Conservation (phyloP, 495 filamentous ascomycete species). For the Trichodelitschia bisporula region DNA sequence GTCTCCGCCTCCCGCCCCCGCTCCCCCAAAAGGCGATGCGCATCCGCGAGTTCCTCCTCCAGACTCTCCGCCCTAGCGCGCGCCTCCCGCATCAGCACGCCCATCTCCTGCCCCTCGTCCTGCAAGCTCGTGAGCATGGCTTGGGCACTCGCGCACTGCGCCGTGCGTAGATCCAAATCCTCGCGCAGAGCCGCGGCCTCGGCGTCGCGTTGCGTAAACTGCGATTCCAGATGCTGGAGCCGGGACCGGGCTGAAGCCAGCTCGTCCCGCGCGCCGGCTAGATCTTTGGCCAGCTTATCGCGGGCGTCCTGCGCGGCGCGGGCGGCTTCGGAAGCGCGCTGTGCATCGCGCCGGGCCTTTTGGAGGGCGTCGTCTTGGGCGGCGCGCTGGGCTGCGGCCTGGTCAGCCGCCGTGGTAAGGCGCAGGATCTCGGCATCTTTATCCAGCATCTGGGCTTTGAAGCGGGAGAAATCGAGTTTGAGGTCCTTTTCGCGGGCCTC, state of each 20-base stretch:
- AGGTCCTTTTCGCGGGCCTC: slow-evolving; percentile 66
- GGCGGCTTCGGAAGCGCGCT: slow-evolving; percentile 49
- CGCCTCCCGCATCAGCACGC: slow-evolving; percentile 83
- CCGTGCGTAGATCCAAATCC: slow-evolving; percentile 59
- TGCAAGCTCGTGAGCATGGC: slow-evolving; percentile 74
- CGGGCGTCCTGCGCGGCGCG: slow-evolving; percentile 46
- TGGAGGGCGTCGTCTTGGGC: slow-evolving; percentile 56
- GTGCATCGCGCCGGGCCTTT: slow-evolving; percentile 44
- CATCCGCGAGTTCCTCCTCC: slow-evolving; percentile 83
- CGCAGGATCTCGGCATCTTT: slow-evolving; percentile 52
- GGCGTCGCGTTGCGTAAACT: slow-evolving; percentile 32
- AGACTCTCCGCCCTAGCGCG: slow-evolving; percentile 57
- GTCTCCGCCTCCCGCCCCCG: slow-evolving; percentile 88
- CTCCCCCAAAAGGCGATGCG: slow-evolving; percentile 68
- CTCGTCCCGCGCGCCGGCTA: slow-evolving; percentile 45
- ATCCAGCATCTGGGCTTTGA: slow-evolving; percentile 42
- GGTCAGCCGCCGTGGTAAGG: slow-evolving; percentile 47
- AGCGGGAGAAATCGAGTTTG: slow-evolving; percentile 38
- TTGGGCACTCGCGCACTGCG: slow-evolving; percentile 69
- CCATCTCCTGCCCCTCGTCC: slow-evolving; percentile 67
- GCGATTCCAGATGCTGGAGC: slow-evolving; percentile 37
- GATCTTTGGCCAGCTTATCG: slow-evolving; percentile 41
- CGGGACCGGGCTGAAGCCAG: slow-evolving; percentile 32
- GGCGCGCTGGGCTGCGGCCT: slow-evolving; percentile 44
- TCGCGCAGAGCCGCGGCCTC: slow-evolving; percentile 42